These are phyloP conservation scores for Juncus effusus DNA, from an alignment of 176 grass and related monocot species.

Conservation along the genomic window DNA sequence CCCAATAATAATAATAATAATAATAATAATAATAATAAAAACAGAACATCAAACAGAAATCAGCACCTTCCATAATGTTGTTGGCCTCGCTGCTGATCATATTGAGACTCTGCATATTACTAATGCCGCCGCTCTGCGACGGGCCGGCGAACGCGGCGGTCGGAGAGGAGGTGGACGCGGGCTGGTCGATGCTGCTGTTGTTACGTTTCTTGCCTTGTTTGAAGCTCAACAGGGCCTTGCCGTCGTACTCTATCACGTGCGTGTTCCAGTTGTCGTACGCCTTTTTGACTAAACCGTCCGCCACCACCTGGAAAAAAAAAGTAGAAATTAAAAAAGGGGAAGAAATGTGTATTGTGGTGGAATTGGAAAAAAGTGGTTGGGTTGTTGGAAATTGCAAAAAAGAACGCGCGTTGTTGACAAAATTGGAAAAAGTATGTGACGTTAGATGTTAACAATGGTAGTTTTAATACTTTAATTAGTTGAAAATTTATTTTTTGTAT, in stretches of 20 bases:
- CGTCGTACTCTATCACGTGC: conserved; percentile 79
- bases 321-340: neutral
- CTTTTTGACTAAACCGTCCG: conserved; percentile 64
- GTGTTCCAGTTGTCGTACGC: conserved; percentile 74
- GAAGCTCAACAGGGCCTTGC: conserved; percentile 53
- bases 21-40: neutral
- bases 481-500: too few relatives aligned
- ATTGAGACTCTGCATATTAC: conserved; percentile 29
- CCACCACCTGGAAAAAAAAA: conserved; percentile 44
- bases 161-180: neutral
- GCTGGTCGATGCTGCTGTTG: conserved; percentile 6
- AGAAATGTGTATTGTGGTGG: too few relatives aligned
- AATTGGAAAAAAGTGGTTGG: too few relatives aligned
- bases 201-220: conserved; percentile 83
- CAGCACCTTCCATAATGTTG: conserved; percentile 18
- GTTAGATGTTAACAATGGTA: too few relatives aligned
- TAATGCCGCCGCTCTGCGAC: conserved; percentile 21
- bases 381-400: too few relatives aligned
- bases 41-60: neutral
- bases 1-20: neutral
- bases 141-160: neutral
- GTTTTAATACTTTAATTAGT: too few relatives aligned
- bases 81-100: conserved; percentile 2
- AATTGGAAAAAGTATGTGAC: too few relatives aligned
- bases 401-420: too few relatives aligned